phyloP scores from a whole-genome alignment of 225 moss, liverwort and hornwort species.

The Polytrichum formosum region DNA sequence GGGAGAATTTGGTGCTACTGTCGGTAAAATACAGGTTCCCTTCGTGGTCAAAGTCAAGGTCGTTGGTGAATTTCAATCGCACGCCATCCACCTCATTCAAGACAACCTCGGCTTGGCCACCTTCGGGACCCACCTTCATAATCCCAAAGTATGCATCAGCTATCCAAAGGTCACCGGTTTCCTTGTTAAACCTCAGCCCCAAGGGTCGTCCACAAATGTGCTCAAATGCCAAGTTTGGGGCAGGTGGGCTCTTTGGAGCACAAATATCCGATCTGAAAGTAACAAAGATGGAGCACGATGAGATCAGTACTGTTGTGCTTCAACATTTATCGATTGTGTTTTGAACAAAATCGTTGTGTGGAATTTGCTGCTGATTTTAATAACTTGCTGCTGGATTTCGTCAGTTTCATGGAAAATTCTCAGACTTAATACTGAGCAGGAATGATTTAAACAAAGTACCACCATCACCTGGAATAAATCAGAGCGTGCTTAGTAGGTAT shows the following conservation, averaged over 20 bases:
- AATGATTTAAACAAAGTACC: too few relatives aligned
- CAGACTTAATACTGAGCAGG: too few relatives aligned
- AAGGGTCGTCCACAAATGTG: constrained; percentile 76
- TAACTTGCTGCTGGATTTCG: too few relatives aligned
- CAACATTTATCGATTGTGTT: too few relatives aligned
- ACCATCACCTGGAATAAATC: too few relatives aligned
- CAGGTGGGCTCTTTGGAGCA: constrained; percentile 42
- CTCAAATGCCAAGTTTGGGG: constrained; percentile 53
- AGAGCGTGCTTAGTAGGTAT: too few relatives aligned
- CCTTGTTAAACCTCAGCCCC: constrained; percentile 67
- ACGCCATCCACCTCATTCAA: constrained; percentile 56
- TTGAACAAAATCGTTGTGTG: too few relatives aligned
- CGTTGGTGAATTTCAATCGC: constrained; percentile 59
- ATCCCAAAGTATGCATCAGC: constrained; percentile 80
- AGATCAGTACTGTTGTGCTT: too few relatives aligned
- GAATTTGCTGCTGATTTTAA: too few relatives aligned
- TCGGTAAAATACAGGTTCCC: constrained; percentile 88
- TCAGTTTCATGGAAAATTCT: too few relatives aligned
- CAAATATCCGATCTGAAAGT: not conserved
- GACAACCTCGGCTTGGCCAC: constrained; percentile 74
- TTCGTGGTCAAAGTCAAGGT: constrained; percentile 80
- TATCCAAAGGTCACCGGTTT: constrained; percentile 73
- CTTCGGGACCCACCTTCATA: constrained; percentile 77
- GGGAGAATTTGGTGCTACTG: constrained; percentile 72
- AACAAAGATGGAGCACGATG: too few relatives aligned